phyloP scores from a whole-genome alignment of 805 yeast genomes.

The Zygotorulaspora florentina region DNA sequence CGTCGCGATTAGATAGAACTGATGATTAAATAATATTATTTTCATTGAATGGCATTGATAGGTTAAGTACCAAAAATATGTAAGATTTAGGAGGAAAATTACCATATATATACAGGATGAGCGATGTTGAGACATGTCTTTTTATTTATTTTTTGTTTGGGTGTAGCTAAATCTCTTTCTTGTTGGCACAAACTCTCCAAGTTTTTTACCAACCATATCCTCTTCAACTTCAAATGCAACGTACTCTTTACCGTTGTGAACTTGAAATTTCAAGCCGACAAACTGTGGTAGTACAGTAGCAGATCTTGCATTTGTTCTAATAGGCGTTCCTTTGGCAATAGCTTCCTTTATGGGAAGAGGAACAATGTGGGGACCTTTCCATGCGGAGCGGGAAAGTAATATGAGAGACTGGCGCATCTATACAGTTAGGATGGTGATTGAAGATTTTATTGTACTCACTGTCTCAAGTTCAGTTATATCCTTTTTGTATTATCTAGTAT shows the following conservation, averaged over 20 bases:
- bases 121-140: background rate
- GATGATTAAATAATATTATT: slow-evolving; percentile 8
- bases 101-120: slow-evolving; percentile 7
- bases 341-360: slow-evolving; percentile 93
- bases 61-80: background rate
- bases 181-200: slow-evolving; percentile 95
- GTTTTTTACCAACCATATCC: slow-evolving; percentile 93
- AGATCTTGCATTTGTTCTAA: slow-evolving; percentile 91
- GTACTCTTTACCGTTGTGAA: slow-evolving; percentile 94
- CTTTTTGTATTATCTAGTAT: background rate
- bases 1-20: slow-evolving; percentile 16
- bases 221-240: slow-evolving; percentile 83
- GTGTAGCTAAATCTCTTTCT: slow-evolving; percentile 83
- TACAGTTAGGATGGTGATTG: background rate
- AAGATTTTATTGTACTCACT: background rate
- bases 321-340: slow-evolving; percentile 71
- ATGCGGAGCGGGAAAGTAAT: slow-evolving; percentile 48
- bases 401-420: slow-evolving; percentile 27
- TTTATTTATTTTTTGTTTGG: slow-evolving; percentile 58
- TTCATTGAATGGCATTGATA: slow-evolving; percentile 7
- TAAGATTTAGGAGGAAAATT: background rate
- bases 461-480: slow-evolving; percentile 1
- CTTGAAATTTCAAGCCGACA: slow-evolving; percentile 90
- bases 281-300: slow-evolving; percentile 95
- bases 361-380: slow-evolving; percentile 88